A percentile compares a stretch with the other conserved stretches of the same genome.
phyloP scores from a whole-genome alignment of 306 rosid species.

The Fagus crenata region DNA sequence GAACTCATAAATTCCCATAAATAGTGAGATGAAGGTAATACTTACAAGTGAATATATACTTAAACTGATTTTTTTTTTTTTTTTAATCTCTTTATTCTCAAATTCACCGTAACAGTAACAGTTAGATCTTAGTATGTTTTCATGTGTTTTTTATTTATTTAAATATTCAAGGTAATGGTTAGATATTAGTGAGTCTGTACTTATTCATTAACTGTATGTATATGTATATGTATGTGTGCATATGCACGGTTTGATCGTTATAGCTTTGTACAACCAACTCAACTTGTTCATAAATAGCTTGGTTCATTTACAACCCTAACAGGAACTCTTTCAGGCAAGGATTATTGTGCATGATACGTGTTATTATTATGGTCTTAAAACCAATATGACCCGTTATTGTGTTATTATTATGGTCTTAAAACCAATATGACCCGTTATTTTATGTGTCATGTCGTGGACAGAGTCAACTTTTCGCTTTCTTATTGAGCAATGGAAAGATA shows the following conservation, averaged over 20 bases:
- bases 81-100: neutral
- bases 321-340: neutral
- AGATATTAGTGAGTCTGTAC: neutral
- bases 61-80: no score
- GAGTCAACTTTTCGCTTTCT: conserved; percentile 84
- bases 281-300: no score
- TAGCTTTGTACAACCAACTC: neutral
- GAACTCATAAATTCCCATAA: neutral
- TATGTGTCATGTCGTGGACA: conserved; percentile 32
- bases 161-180: neutral
- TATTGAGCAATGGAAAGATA: conserved; percentile 84
- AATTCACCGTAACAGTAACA: neutral
- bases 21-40: neutral
- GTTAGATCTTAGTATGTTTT: neutral
- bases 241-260: neutral
- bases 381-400: neutral
- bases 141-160: neutral
- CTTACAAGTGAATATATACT: no score
- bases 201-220: no score
- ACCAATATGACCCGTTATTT: neutral
- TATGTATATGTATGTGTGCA: neutral
- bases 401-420: neutral
- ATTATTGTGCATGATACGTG: neutral
- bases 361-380: neutral
- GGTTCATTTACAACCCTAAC: neutral